Conservation (phyloP, 1,284 basidiomycete species). For the Fomitopsis schrenkii region DNA sequence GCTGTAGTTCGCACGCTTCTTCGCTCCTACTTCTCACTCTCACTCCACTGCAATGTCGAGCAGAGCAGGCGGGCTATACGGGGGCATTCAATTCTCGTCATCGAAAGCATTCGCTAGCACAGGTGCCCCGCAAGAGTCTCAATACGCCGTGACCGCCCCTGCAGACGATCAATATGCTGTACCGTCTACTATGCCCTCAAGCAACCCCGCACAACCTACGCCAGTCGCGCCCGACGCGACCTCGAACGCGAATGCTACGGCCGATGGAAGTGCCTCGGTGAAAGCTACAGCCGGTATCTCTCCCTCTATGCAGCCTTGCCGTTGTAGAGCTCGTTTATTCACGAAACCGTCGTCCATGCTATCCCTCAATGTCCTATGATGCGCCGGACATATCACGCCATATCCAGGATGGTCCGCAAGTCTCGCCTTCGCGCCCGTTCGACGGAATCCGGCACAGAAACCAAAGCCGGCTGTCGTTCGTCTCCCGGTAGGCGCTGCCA, state of each 20-base stretch:
- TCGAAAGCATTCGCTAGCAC: slow-evolving; percentile 46
- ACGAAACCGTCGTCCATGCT: slow-evolving; percentile 32
- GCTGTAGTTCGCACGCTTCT: slow-evolving; percentile 4
- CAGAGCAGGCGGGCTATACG: slow-evolving; percentile 75
- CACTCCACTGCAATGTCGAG: slow-evolving; percentile 47
- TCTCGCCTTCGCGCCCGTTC: slow-evolving; percentile 80
- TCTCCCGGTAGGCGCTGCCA: slow-evolving; percentile 60
- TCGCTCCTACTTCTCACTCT: not conserved
- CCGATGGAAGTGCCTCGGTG: slow-evolving; percentile 38
- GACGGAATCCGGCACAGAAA: slow-evolving; percentile 51
- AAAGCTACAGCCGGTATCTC: slow-evolving; percentile 80
- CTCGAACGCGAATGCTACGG: slow-evolving; percentile 16
- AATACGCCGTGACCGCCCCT: slow-evolving; percentile 8
- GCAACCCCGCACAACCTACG: slow-evolving; percentile 7
- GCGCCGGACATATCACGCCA: slow-evolving; percentile 6
- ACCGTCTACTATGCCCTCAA: slow-evolving; percentile 9
- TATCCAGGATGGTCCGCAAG: slow-evolving; percentile 76
- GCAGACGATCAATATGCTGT: slow-evolving; percentile 3
- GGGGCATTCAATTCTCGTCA: slow-evolving; percentile 76
- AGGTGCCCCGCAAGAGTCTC: slow-evolving; percentile 20
- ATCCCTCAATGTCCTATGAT: slow-evolving; percentile 8
- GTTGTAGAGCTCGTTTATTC: slow-evolving; percentile 33
- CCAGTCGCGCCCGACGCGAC: slow-evolving; percentile 12
- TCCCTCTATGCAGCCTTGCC: slow-evolving; percentile 37
- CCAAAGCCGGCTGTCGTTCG: slow-evolving; percentile 45